Evolutionary conservation across 2,329 filamentous ascomycete species (phyloP), one percentile per base, ranked within the genome.

Genomic region (Sporothrix euskadiensis): DNA sequence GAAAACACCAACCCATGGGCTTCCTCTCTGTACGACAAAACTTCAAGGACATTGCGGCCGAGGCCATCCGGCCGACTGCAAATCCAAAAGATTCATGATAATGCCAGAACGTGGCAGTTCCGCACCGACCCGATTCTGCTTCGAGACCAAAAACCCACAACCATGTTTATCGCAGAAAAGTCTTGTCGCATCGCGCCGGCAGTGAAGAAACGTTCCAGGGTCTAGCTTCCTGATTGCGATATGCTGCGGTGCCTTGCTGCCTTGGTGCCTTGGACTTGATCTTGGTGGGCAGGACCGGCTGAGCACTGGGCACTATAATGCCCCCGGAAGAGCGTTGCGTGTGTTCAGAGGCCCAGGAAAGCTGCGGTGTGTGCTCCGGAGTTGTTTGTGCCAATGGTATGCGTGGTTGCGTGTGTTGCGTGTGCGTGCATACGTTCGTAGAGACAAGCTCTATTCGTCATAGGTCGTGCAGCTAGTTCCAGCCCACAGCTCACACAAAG

Each of bases 341-440:
- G 19, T 26, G n/a, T 22, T 41, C 35, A 10, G 35, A 6, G 16
- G 4, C 1, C n/a, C 9, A 26, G 10, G 22, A 39, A 22, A 65
- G 35, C 61, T 65, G 35, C 9, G n/a, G 4, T 26, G n/a, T 26
- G 61, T 16, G 5, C 54, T 14, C 26, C 26, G 9, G 9, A n/a
- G 44, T 61, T 12, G 26, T 61, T 59, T 44, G 61, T 65, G 61
- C 39, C 57, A 63, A 63, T 63, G 61, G 12, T 39, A 65, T 65
- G 61, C n/a, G n/a, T n/a, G n/a, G n/a, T n/a, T n/a, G n/a, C n/a
- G 8, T 49, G 41, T 44, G 41, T 49, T 49, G 44, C 14, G 44
- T 19, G 35, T 35, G 35, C 22, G 39, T 47, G 39, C 39, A 14
- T 41, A 16, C 32, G 9, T 44, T 19, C 35, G 30, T 4, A n/a